A percentile compares a stretch with the other conserved stretches of the same genome.
Conservation (phyloP, 257 asterid species). For the Buddleja alternifolia region DNA sequence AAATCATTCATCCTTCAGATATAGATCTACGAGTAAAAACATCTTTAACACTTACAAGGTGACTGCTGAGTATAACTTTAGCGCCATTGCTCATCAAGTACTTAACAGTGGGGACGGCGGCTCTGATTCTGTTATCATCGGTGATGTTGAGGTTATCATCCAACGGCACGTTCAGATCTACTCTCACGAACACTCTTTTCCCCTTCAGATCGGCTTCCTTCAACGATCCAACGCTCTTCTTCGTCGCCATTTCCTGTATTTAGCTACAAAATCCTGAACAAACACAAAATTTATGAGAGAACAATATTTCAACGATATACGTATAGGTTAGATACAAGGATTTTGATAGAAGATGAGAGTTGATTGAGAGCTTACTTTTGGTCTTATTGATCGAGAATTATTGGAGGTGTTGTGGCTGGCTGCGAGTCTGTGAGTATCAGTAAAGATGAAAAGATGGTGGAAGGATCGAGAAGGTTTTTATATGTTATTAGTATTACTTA, state of each 20-base stretch:
- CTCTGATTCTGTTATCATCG: conserved; percentile 77
- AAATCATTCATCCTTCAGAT: background rate
- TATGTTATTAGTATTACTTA: no score
- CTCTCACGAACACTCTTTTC: conserved; percentile 69
- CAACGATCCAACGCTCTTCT: conserved; percentile 81
- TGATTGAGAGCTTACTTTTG: conserved; percentile 17
- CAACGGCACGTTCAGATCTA: conserved; percentile 80
- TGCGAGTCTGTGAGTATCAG: no score
- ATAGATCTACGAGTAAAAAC: background rate
- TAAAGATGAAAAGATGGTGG: background rate
- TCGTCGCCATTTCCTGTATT: conserved; percentile 53
- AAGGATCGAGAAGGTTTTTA: conserved; percentile 2
- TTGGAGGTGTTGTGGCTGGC: conserved; percentile 2
- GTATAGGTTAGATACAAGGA: no score
- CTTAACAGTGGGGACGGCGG: conserved; percentile 75
- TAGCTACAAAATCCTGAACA: background rate
- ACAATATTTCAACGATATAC: background rate
- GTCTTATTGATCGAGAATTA: background rate
- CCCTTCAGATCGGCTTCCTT: conserved; percentile 80
- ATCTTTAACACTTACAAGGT: conserved; percentile 34
- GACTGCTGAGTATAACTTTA: conserved; percentile 48
- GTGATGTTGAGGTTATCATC: conserved; percentile 70
- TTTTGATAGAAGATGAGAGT: background rate
- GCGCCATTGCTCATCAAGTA: conserved; percentile 52
- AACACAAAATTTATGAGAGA: background rate